Base-by-base conservation (phyloP, 805 yeast species). In the Kodamaea nitidulidarum region DNA sequence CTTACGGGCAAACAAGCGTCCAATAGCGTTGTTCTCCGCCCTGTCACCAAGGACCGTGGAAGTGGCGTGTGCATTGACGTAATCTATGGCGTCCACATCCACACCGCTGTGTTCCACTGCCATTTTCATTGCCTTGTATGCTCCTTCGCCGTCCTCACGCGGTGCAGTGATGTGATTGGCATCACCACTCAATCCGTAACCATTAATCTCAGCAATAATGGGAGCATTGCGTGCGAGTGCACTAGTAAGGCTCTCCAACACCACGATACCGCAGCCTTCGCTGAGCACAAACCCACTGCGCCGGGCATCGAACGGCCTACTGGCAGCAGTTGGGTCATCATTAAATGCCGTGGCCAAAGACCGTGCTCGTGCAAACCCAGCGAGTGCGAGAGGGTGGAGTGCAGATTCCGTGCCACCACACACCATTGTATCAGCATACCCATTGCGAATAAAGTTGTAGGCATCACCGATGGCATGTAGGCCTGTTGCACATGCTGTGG, bases 401-500 rank as follows among this genome's bases (percentile, higher is more conserved):
- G 88, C 75, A 3, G 91, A 80, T 52, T 93, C 99, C 3, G 95
- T 68, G 1, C 96, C 95, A n/a, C 98, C 98, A 7, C 95, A 93
- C 7, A 93, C 71, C 80, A 90, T 85, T 3, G 83, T 86, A 48
- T 88, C 82, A 8, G 91, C 87, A 63, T 84, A 83, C 3, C 86
- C 95, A 40, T 80, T 80, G 43, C 72, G 65, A 42, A 93, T 86
- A 51, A 90, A 81, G 51, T 90, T 76, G 48, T 71, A 76, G 0
- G 96, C 97, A 56, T 93, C 99, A 3, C 98, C 98, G 35, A 93
- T 81, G 0, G 96, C 76, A 54, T 93, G 95, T 20, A 84, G 76
- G 0, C 99, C 99, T 0, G 98, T 88, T 3, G 99, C 95, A 67
- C 99, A 93, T 1, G 98, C 98, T 0, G 98, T 88, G 2, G 95